Percentiles rank a stretch among this genome's conserved stretches.
These are phyloP conservation scores for Candida sakaeoensis DNA, from an alignment of 805 yeast genomes.

Conservation along the genomic window DNA sequence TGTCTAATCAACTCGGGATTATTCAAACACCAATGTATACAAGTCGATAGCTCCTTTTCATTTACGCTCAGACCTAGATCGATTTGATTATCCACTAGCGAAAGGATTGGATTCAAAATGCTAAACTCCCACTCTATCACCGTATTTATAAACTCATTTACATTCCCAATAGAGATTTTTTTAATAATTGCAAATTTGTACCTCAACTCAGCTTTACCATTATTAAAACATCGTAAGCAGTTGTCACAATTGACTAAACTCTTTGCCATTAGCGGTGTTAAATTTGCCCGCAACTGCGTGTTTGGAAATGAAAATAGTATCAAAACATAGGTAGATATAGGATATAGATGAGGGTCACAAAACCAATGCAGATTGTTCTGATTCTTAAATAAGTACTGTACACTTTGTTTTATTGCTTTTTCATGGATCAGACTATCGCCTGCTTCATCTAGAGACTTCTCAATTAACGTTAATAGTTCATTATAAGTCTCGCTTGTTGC, in stretches of 20 bases:
- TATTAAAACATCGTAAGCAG: constrained; percentile 53
- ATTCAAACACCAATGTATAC: constrained; percentile 10
- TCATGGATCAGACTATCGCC: constrained; percentile 27
- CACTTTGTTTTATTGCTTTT: constrained; percentile 21
- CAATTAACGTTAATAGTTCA: constrained; percentile 21
- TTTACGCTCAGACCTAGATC: neutral
- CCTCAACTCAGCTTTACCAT: constrained; percentile 48
- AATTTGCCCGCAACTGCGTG: constrained; percentile 42
- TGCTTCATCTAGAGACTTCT: constrained; percentile 21
- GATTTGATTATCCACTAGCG: constrained; percentile 13
- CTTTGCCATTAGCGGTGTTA: constrained; percentile 34
- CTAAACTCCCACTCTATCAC: constrained; percentile 35
- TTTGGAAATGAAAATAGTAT: constrained; percentile 60
- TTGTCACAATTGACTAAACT: constrained; percentile 47
- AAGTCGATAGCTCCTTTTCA: neutral
- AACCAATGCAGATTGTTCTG: constrained; percentile 44
- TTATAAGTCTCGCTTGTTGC: constrained; percentile 16
- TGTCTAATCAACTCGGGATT: constrained; percentile 6
- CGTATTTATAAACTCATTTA: constrained; percentile 26
- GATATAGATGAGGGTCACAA: constrained; percentile 48
- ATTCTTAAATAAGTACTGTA: constrained; percentile 19
- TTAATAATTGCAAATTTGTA: constrained; percentile 51
- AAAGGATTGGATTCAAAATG: constrained; percentile 12
- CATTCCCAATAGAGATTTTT: constrained; percentile 32
- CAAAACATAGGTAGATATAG: constrained; percentile 51